These are phyloP conservation scores for Prorocentrum cordatum DNA, from an alignment of 169 alveolate genomes.

Conservation along the genomic window DNA sequence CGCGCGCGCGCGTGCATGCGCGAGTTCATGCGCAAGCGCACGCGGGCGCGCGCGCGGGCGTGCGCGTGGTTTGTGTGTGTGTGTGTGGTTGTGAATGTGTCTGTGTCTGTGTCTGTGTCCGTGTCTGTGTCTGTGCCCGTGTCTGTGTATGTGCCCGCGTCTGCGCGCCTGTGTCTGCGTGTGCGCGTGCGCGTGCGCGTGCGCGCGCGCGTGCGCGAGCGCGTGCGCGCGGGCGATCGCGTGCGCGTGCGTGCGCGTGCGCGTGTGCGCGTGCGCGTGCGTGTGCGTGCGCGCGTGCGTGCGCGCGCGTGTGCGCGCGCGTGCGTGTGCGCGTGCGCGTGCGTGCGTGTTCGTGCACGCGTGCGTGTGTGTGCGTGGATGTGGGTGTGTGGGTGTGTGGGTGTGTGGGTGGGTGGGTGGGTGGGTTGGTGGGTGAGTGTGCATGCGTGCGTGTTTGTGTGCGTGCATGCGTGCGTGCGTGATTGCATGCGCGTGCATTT, in stretches of 20 bases:
- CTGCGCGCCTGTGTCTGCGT: neutral
- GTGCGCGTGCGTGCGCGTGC: neutral
- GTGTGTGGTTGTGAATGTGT: too few species aligned
- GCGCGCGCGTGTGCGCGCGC: neutral
- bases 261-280: neutral
- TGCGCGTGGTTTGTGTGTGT: too few species aligned
- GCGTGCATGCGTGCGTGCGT: too few species aligned
- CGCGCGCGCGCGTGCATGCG: too few species aligned
- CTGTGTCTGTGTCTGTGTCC: too few species aligned
- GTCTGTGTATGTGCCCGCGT: neutral
- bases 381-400: neutral
- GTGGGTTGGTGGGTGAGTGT: neutral
- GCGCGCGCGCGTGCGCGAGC: neutral
- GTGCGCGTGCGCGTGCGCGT: neutral
- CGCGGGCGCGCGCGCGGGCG: too few species aligned
- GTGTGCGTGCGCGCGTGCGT: neutral
- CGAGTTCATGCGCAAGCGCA: too few species aligned
- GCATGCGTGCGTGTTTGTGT: too few species aligned
- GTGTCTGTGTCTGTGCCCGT: neutral
- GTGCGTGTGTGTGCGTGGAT: neutral
- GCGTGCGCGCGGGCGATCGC: neutral
- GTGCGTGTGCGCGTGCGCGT: neutral
- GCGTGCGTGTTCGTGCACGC: neutral
- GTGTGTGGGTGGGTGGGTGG: neutral
- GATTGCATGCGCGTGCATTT: too few species aligned